These are phyloP conservation scores for Wickerhamomyces alni DNA, from an alignment of 805 yeast species.

Conservation along the genomic window DNA sequence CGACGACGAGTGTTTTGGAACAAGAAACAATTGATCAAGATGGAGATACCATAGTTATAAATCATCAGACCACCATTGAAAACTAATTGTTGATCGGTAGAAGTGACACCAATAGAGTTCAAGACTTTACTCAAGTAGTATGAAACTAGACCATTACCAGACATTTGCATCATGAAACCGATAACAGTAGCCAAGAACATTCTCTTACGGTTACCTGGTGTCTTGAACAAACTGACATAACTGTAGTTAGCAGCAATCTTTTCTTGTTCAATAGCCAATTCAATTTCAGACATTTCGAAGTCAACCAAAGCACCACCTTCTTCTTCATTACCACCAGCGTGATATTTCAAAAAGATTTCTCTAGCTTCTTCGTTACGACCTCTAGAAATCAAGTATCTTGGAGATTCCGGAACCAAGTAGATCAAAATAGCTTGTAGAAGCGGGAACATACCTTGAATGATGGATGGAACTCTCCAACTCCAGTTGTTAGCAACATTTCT, in stretches of 20 bases:
- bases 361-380: conserved; percentile 39
- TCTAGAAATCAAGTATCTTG: conserved; percentile 37
- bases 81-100: conserved; percentile 36
- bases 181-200: conserved; percentile 28
- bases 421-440: conserved; percentile 31
- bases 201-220: conserved; percentile 37
- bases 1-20: conserved; percentile 30
- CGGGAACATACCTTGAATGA: conserved; percentile 44
- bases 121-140: conserved; percentile 47
- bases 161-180: conserved; percentile 35
- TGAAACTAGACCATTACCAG: conserved; percentile 48
- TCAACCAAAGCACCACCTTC: conserved; percentile 24
- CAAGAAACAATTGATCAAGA: conserved; percentile 26
- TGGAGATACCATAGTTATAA: conserved; percentile 35
- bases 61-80: conserved; percentile 47
- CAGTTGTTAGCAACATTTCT: conserved; percentile 24
- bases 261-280: conserved; percentile 35
- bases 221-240: conserved; percentile 33
- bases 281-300: conserved; percentile 35
- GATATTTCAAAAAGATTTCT: conserved; percentile 31
- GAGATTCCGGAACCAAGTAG: conserved; percentile 43
- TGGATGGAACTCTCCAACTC: conserved; percentile 53
- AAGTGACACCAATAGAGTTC: conserved; percentile 46
- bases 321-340: conserved; percentile 30
- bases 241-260: conserved; percentile 26